These are phyloP conservation scores for Ogataea pignaliae DNA, from an alignment of 805 yeast species.

Conservation along the genomic window DNA sequence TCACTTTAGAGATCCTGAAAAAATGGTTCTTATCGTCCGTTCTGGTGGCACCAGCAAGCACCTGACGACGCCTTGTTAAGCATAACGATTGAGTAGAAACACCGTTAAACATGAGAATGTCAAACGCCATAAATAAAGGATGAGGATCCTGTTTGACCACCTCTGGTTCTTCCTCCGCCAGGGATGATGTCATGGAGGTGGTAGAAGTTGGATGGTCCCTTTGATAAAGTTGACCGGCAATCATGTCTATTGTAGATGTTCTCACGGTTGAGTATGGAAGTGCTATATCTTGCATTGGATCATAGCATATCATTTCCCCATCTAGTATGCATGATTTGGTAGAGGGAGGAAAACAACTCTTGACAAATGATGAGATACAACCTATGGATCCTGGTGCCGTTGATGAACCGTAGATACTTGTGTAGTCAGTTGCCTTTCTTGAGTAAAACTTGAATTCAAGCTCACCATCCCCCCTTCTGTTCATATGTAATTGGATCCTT, in stretches of 20 bases:
- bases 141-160: slow-evolving; percentile 19
- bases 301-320: slow-evolving; percentile 94
- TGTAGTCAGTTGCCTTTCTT: slow-evolving; percentile 69
- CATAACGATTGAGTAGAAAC: slow-evolving; percentile 50
- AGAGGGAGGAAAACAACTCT: slow-evolving; percentile 23
- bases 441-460: slow-evolving; percentile 47
- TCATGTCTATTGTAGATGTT: slow-evolving; percentile 56
- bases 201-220: background rate
- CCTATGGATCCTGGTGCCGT: slow-evolving; percentile 19
- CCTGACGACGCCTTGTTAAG: slow-evolving; percentile 50
- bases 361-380: slow-evolving; percentile 30
- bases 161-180: slow-evolving; percentile 14
- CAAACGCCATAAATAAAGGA: slow-evolving; percentile 67
- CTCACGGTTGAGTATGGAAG: slow-evolving; percentile 82
- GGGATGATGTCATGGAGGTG: background rate
- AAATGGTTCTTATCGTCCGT: slow-evolving; percentile 36
- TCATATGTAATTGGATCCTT: slow-evolving; percentile 72
- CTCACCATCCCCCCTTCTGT: slow-evolving; percentile 34
- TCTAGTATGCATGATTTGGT: slow-evolving; percentile 52
- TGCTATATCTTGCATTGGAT: slow-evolving; percentile 47
- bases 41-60: slow-evolving; percentile 40
- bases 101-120: slow-evolving; percentile 68
- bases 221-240: slow-evolving; percentile 20
- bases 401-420: slow-evolving; percentile 57
- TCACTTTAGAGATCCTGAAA: slow-evolving; percentile 45